Base-by-base conservation (phyloP, 768 basidiomycete genomes). In the Suillus discolor region DNA sequence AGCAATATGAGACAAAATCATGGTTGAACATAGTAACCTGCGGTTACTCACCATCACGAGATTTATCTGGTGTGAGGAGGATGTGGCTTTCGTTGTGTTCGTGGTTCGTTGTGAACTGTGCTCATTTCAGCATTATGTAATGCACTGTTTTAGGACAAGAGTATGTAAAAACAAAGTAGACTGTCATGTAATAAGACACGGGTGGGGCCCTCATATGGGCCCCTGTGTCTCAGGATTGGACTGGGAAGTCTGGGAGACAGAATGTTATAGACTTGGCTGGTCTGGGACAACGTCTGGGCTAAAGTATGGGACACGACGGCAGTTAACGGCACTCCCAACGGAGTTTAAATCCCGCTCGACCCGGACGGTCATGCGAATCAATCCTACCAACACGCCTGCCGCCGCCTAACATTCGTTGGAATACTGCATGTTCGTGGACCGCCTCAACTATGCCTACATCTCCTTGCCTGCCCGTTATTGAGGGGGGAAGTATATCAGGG, bases 21-120 rank as follows among this genome's bases (percentile, higher is more conserved):
- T 20, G 18, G 18, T 60, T 60, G 6, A 60, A 41, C 3, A 25
- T 41, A 16, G 9, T 39, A 34, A 71, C 75, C 18, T 34, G 77
- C 74, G 16, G 9, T 39, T 23, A 68, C 74, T 23, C 34, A 77
- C 74, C 74, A 77, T 75, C 4, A 67, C 63, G 62, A 6, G 6
- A 60, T 12, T 31, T 42, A 60, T 42, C 2, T 41, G 11, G 23
- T 59, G 6, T 42, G 59, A 42, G 25, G 39, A 60, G 39, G 41
- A 60, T 12, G 59, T 60, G 28, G 39, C 3, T 42, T 42, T 28
- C 18, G 41, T 60, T 42, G 41, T 60, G 59, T 18, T 60, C 41
- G 59, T 60, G 28, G 59, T 42, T 60, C 25, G 57, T 59, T 28
- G 57, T 28, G 25, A 42, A 5, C 9, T 39, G 9, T 20, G 16